Conservation (phyloP, 2,329 filamentous ascomycete species). For the Didymella sp. region DNA sequence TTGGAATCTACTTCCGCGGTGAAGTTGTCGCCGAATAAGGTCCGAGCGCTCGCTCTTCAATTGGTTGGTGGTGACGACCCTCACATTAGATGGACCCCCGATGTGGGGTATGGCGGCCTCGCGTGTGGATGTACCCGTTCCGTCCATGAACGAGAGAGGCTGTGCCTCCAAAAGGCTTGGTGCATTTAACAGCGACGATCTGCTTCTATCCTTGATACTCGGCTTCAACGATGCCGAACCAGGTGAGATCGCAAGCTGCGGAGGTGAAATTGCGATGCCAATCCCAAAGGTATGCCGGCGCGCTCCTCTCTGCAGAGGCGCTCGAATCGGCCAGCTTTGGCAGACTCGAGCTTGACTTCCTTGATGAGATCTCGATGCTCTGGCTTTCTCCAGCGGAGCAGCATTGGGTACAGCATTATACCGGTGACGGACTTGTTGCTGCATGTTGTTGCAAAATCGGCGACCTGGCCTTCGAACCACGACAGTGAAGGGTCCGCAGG, state of each 20-base stretch:
- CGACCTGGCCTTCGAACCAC: slow-evolving; percentile 34
- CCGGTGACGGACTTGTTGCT: slow-evolving; percentile 33
- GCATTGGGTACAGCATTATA: slow-evolving; percentile 32
- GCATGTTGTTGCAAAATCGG: slow-evolving; percentile 34
- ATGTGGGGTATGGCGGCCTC: slow-evolving; percentile 8
- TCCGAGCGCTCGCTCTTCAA: not conserved
- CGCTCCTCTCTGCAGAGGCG: slow-evolving; percentile 29
- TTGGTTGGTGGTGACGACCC: not conserved
- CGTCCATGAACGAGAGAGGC: not conserved
- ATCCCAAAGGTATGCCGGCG: slow-evolving; percentile 29
- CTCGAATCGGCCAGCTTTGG: slow-evolving; percentile 3
- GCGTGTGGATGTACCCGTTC: slow-evolving; percentile 1
- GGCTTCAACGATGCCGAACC: slow-evolving; percentile 13
- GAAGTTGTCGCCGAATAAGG: not conserved
- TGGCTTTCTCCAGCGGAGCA: slow-evolving; percentile 31
- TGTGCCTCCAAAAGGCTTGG: not conserved
- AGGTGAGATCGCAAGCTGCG: slow-evolving; percentile 22
- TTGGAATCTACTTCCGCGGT: not conserved
- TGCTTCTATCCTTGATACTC: not conserved
- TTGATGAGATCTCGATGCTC: slow-evolving; percentile 35
- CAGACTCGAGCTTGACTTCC: slow-evolving; percentile 29
- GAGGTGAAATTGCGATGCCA: slow-evolving; percentile 38
- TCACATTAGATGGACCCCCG: not conserved
- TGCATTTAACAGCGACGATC: not conserved
- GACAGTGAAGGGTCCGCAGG: slow-evolving; percentile 33